phyloP scores from a whole-genome alignment of 495 filamentous ascomycete genomes.

The Acidiella bohemica region DNA sequence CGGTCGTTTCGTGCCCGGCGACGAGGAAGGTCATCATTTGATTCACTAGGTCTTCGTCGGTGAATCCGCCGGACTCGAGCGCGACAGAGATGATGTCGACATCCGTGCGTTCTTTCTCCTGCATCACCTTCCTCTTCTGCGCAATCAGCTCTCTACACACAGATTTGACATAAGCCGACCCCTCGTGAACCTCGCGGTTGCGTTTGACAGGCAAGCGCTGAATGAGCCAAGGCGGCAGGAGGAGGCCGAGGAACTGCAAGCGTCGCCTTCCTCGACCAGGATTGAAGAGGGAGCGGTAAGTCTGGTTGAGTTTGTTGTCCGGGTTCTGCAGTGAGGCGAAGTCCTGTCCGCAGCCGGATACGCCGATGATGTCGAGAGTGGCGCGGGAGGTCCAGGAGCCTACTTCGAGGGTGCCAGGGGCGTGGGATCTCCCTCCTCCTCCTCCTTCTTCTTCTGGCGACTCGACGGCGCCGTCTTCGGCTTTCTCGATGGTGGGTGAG shows the following conservation, averaged over 20 bases:
- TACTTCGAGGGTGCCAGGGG: constrained; percentile 45
- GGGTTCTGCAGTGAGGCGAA: constrained; percentile 58
- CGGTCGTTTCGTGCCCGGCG: constrained; percentile 75
- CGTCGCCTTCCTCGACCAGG: constrained; percentile 30
- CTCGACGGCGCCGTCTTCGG: constrained; percentile 11
- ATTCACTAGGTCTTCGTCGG: constrained; percentile 68
- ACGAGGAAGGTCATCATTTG: constrained; percentile 94
- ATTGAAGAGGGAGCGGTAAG: constrained; percentile 49
- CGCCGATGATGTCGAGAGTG: constrained; percentile 79
- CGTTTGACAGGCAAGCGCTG: constrained; percentile 47
- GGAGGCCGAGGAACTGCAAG: constrained; percentile 33
- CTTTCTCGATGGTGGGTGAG: constrained; percentile 29
- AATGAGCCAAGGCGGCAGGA: constrained; percentile 40
- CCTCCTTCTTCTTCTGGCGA: no score
- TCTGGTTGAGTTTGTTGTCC: constrained; percentile 48
- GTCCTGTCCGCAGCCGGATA: constrained; percentile 67
- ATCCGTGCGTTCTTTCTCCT: constrained; percentile 35
- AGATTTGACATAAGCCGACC: constrained; percentile 44
- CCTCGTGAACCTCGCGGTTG: constrained; percentile 46
- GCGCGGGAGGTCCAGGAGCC: constrained; percentile 51
- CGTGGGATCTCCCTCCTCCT: no score
- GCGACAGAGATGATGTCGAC: constrained; percentile 77
- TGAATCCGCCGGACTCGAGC: constrained; percentile 60
- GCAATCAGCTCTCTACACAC: constrained; percentile 53
- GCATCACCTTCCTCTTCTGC: constrained; percentile 50